These are phyloP conservation scores for Helicostylum pulchrum DNA, from an alignment of 192 early-diverging fungal species.

Conservation along the genomic window DNA sequence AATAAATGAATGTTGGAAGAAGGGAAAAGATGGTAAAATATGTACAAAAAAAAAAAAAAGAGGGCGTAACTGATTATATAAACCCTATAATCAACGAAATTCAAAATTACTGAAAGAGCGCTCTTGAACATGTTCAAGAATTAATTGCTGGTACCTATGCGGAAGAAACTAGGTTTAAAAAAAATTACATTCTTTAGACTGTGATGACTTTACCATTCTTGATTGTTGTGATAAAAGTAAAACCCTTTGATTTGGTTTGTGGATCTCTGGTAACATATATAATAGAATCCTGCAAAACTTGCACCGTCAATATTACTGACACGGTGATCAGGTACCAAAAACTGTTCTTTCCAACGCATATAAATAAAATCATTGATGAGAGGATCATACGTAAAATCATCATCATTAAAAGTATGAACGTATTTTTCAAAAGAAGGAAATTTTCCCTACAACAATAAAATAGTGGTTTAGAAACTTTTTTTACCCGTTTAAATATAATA, in stretches of 20 bases:
- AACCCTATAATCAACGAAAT: constrained; percentile 51
- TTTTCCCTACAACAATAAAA: constrained; percentile 32
- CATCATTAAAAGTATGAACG: constrained; percentile 44
- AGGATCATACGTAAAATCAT: constrained; percentile 46
- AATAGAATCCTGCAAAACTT: constrained; percentile 90
- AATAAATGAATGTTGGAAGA: too few relatives aligned
- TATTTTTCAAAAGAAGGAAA: constrained; percentile 51
- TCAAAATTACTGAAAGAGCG: constrained; percentile 45
- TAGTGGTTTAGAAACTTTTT: too few relatives aligned
- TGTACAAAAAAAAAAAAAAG: background rate
- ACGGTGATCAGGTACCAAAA: constrained; percentile 84
- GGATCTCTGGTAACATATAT: constrained; percentile 66
- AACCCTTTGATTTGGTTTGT: constrained; percentile 60
- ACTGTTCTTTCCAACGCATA: constrained; percentile 95
- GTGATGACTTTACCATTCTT: constrained; percentile 45
- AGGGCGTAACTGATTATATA: too few relatives aligned
- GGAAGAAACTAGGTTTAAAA: background rate
- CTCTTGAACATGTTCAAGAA: constrained; percentile 38
- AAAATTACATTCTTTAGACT: background rate
- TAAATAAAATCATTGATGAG: constrained; percentile 60
- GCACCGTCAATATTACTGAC: constrained; percentile 75
- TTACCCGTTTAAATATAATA: too few relatives aligned
- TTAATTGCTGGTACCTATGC: constrained; percentile 44
- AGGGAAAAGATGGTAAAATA: background rate
- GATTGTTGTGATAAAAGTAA: constrained; percentile 57